These are phyloP conservation scores for Catharanthus roseus DNA, from an alignment of 257 asterid genomes.

Conservation along the genomic window DNA sequence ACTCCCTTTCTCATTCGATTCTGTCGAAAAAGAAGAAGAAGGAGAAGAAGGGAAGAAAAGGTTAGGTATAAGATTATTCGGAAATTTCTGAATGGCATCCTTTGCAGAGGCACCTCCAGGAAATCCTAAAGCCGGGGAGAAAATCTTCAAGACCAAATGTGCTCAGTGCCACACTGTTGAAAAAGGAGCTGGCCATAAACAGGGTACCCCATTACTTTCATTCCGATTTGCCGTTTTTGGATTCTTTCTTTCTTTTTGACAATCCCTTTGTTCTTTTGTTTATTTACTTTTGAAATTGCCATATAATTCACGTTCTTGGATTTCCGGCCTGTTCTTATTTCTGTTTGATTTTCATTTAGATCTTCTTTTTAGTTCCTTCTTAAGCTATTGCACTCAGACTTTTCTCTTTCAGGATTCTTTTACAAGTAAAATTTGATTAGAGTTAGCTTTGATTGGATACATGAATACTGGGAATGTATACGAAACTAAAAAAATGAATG, in stretches of 20 bases:
- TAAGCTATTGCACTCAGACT: neutral
- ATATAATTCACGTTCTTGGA: neutral
- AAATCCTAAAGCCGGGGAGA: constrained; percentile 54
- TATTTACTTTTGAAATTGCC: neutral
- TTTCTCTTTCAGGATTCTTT: neutral
- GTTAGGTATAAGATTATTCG: neutral
- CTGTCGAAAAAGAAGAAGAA: neutral
- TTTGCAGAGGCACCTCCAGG: constrained; percentile 79
- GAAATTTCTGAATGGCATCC: constrained; percentile 44
- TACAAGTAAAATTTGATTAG: neutral
- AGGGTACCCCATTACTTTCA: constrained; percentile 34
- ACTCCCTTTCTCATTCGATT: neutral
- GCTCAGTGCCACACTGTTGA: constrained; percentile 94
- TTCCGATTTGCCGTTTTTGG: neutral
- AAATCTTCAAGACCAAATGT: constrained; percentile 79
- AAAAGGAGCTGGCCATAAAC: constrained; percentile 92
- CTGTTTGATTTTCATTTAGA: neutral
- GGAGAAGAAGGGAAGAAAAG: neutral
- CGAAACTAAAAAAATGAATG: too few species aligned
- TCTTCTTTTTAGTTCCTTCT: neutral
- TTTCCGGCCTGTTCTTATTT: neutral
- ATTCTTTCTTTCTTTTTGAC: neutral
- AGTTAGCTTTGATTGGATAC: too few species aligned
- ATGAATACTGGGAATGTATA: too few species aligned
- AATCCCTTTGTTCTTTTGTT: neutral